phyloP scores from a whole-genome alignment of 2,329 filamentous ascomycete species.

The Monosporascus ibericus region DNA sequence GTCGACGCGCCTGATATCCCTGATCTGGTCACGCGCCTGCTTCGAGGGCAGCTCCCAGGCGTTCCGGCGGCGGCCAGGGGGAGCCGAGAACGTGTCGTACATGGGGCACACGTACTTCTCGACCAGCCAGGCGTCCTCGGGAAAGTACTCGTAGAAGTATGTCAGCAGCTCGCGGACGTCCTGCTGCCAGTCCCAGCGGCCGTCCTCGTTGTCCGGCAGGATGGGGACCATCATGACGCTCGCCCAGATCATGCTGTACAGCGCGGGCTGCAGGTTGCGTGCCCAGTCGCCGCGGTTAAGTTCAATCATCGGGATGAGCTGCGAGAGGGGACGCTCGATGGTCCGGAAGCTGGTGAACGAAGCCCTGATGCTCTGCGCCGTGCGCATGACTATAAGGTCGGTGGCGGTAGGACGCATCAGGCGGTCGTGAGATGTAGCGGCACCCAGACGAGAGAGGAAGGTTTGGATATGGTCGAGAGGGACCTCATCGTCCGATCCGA shows the following conservation, averaged over 20 bases:
- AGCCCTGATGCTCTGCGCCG: constrained; percentile 73
- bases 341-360: constrained; percentile 50
- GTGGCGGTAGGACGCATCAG: constrained; percentile 61
- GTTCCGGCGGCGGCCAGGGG: constrained; percentile 20
- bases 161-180: constrained; percentile 60
- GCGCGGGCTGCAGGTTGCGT: constrained; percentile 49
- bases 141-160: constrained; percentile 58
- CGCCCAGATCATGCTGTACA: constrained; percentile 72
- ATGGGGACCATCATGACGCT: constrained; percentile 49
- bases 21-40: constrained; percentile 30
- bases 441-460: constrained; percentile 47
- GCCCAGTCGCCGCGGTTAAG: constrained; percentile 45
- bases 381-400: constrained; percentile 65
- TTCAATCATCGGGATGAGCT: constrained; percentile 31
- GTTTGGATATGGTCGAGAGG: constrained; percentile 50
- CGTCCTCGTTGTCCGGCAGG: constrained; percentile 29
- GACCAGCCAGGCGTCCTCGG: constrained; percentile 67
- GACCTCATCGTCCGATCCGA: constrained; percentile 63
- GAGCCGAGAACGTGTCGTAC: constrained; percentile 38
- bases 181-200: constrained; percentile 48
- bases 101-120: constrained; percentile 62
- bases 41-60: constrained; percentile 28
- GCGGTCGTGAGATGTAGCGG: constrained; percentile 33
- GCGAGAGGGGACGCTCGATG: constrained; percentile 30
- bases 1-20: constrained; percentile 40